These are phyloP conservation scores for Puccinia hordei DNA, from an alignment of 1,284 basidiomycete species.

Conservation along the genomic window DNA sequence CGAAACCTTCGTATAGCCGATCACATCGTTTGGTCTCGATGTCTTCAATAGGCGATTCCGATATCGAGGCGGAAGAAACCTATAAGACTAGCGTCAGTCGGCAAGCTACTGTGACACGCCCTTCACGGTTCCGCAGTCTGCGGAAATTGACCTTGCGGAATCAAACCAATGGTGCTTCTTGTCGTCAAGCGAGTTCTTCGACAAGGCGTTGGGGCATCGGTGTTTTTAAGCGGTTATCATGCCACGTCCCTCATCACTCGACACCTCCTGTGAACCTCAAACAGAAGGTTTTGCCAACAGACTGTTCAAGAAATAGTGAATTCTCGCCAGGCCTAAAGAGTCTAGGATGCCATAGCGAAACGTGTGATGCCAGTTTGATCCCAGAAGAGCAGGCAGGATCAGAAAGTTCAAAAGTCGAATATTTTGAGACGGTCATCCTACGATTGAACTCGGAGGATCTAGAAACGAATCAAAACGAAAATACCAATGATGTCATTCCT, in stretches of 20 bases:
- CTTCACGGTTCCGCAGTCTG: conserved; percentile 12
- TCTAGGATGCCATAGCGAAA: background rate
- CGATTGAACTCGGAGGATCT: background rate
- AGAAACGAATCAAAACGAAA: background rate
- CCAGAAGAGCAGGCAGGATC: background rate
- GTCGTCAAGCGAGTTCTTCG: background rate
- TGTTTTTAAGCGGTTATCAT: background rate
- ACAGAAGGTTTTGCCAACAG: background rate
- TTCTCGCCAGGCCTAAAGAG: background rate
- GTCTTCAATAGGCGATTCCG: conserved; percentile 20
- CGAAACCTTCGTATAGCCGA: conserved; percentile 24
- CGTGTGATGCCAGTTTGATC: background rate
- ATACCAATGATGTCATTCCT: background rate
- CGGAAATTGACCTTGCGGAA: background rate
- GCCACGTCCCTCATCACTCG: conserved; percentile 1
- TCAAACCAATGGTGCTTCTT: background rate
- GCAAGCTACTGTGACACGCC: conserved; percentile 16
- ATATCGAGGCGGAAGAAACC: background rate
- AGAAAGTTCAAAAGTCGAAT: background rate
- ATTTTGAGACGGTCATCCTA: conserved; percentile 1
- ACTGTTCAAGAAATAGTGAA: background rate
- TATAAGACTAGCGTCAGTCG: background rate
- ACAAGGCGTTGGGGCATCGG: background rate
- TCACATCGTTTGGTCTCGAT: conserved; percentile 17
- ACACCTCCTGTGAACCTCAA: background rate